A percentile compares a stretch with the other conserved stretches of the same genome.
Conservation (phyloP, 306 rosid genomes). For the Spatholobus suberectus region DNA sequence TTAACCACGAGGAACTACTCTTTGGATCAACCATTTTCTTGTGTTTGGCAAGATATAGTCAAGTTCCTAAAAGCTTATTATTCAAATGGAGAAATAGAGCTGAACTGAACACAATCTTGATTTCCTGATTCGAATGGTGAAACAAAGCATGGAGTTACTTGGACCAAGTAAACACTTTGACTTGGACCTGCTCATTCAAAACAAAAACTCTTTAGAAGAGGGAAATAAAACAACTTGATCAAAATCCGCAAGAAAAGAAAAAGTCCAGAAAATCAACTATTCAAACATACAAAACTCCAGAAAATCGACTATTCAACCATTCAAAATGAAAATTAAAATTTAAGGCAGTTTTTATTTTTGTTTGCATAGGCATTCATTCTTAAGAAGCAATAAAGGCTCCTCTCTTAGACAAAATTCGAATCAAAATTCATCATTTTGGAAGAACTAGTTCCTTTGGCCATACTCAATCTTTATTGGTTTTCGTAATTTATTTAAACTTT, state of each 20-base stretch:
- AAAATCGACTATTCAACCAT: neutral
- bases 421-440: no score
- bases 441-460: no score
- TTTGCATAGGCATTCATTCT: neutral
- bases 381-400: no score
- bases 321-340: neutral
- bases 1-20: constrained; percentile 40
- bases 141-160: neutral
- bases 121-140: constrained; percentile 26
- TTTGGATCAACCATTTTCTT: constrained; percentile 56
- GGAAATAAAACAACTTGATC: neutral
- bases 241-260: constrained; percentile 1
- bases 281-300: neutral
- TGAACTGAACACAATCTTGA: constrained; percentile 33
- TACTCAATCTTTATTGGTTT: no score
- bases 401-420: no score
- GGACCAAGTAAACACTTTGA: constrained; percentile 20
- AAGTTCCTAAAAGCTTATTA: neutral
- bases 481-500: no score
- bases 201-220: neutral
- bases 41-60: neutral
- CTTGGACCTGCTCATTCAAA: neutral
- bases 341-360: no score
- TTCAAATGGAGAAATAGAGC: neutral
- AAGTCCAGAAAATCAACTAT: neutral